phyloP scores from a whole-genome alignment of 306 rosid genomes.

The Lotus japonicus region DNA sequence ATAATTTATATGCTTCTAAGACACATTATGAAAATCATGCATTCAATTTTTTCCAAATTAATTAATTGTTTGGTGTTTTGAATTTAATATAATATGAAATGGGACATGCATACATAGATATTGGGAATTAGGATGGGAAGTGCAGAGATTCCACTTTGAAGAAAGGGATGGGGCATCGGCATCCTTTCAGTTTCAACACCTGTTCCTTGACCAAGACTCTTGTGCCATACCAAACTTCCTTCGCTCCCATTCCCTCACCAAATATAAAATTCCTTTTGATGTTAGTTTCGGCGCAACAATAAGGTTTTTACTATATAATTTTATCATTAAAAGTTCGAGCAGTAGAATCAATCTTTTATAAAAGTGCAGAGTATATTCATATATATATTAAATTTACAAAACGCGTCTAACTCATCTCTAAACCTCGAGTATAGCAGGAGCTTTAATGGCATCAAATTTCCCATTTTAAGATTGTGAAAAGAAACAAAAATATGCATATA shows the following conservation, averaged over 20 bases:
- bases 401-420: no score
- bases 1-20: slow-evolving; percentile 26
- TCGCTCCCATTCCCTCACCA: slow-evolving; percentile 18
- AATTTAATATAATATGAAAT: slow-evolving; percentile 23
- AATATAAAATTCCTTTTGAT: slow-evolving; percentile 2
- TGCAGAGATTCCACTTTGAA: slow-evolving; percentile 77
- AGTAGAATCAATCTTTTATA: no score
- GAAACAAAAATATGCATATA: slow-evolving; percentile 32
- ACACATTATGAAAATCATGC: slow-evolving; percentile 13
- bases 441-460: no score
- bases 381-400: no score
- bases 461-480: not conserved
- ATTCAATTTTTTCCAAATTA: not conserved
- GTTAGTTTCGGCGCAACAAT: not conserved
- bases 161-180: slow-evolving; percentile 72
- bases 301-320: no score
- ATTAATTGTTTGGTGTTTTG: not conserved
- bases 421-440: no score
- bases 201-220: slow-evolving; percentile 66
- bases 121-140: slow-evolving; percentile 59
- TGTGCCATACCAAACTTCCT: slow-evolving; percentile 47
- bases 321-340: no score
- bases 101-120: slow-evolving; percentile 38
- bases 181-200: slow-evolving; percentile 45
- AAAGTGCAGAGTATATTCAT: no score